These are phyloP conservation scores for Debaryomycetaceae sp. DNA, from an alignment of 1,139 yeast species.

Conservation along the genomic window DNA sequence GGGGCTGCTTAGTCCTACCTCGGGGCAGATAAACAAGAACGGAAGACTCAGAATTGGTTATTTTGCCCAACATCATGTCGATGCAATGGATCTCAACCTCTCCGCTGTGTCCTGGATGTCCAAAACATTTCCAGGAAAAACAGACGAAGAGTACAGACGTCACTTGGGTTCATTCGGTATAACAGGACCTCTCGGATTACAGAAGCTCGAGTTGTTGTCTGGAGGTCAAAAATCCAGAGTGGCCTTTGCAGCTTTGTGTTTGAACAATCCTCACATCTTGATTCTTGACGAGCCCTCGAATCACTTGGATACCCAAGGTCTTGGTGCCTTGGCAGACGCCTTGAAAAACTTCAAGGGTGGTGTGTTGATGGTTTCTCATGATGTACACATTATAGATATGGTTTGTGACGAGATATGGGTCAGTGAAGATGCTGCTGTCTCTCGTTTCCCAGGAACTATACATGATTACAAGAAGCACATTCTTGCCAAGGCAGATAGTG, in stretches of 20 bases:
- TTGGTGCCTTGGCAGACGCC: constrained; percentile 92
- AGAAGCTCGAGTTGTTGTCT: constrained; percentile 82
- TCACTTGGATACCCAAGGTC: constrained; percentile 97
- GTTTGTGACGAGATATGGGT: constrained; percentile 96
- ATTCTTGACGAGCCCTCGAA: constrained; percentile 97
- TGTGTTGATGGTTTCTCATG: constrained; percentile 96
- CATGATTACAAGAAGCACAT: constrained; percentile 89
- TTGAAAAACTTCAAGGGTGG: constrained; percentile 89
- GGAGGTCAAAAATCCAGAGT: constrained; percentile 99
- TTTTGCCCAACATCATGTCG: constrained; percentile 99
- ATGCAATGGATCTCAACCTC: constrained; percentile 85
- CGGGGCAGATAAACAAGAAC: constrained; percentile 75
- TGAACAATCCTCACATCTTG: constrained; percentile 87
- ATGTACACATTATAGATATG: constrained; percentile 80
- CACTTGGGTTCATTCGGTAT: constrained; percentile 97
- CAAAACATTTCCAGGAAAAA: constrained; percentile 81
- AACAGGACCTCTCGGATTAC: constrained; percentile 89
- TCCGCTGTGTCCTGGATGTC: constrained; percentile 97
- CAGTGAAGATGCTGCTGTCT: constrained; percentile 79
- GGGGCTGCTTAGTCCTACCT: constrained; percentile 68
- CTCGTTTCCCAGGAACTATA: constrained; percentile 78
- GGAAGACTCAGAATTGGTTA: constrained; percentile 91
- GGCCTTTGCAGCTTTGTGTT: constrained; percentile 92
- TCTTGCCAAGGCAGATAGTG: constrained; percentile 66
- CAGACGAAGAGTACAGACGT: constrained; percentile 96